phyloP scores from a whole-genome alignment of 179 eudicot genomes.

The Silene coronaria region DNA sequence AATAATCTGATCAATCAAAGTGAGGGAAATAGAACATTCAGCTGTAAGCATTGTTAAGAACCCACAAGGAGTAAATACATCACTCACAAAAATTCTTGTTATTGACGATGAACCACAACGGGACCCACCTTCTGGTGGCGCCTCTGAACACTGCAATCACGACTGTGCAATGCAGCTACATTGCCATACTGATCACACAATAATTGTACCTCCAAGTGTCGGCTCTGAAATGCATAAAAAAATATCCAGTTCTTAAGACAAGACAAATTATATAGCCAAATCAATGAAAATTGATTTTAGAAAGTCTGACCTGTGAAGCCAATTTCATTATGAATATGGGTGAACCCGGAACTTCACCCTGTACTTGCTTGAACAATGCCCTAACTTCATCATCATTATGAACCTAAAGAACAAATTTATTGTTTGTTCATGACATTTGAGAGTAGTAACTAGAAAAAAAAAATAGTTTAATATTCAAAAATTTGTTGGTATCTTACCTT shows the following conservation, averaged over 20 bases:
- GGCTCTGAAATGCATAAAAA: slow-evolving; percentile 50
- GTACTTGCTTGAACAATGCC: slow-evolving; percentile 98
- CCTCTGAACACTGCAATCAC: slow-evolving; percentile 98
- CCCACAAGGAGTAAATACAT: background rate
- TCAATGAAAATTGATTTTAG: slow-evolving; percentile 1
- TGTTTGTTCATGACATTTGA: background rate
- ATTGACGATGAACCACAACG: background rate
- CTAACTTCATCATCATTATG: slow-evolving; percentile 96
- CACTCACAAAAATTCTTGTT: background rate
- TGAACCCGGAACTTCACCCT: slow-evolving; percentile 99
- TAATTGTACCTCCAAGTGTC: slow-evolving; percentile 97
- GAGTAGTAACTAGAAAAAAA: background rate
- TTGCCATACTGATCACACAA: slow-evolving; percentile 95
- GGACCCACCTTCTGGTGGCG: slow-evolving; percentile 85
- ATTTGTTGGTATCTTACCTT: slow-evolving; percentile 47
- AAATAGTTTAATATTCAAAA: background rate
- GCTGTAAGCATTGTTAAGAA: background rate
- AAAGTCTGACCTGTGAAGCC: slow-evolving; percentile 82
- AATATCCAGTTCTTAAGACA: slow-evolving; percentile 14
- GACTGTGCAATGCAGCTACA: slow-evolving; percentile 98
- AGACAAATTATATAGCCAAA: background rate
- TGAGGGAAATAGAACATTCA: slow-evolving; percentile 9
- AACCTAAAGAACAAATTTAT: slow-evolving; percentile 48
- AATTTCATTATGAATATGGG: slow-evolving; percentile 97
- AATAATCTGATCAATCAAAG: slow-evolving; percentile 57